Evolutionary conservation across 2,329 filamentous ascomycete genomes (phyloP).

Genomic region (Fusarium concolor): DNA sequence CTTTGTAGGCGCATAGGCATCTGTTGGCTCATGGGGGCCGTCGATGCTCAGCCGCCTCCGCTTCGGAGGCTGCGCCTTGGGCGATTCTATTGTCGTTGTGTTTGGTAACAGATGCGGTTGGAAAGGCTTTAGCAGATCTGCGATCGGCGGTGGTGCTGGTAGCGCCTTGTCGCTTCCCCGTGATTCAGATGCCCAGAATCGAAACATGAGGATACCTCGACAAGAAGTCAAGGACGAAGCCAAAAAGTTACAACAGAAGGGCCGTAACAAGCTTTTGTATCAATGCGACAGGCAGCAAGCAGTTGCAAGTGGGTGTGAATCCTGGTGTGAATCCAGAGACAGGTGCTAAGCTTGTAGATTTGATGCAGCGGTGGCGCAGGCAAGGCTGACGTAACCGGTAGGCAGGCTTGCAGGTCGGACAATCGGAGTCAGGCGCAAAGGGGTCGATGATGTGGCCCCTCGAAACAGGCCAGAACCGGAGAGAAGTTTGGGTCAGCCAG

Average conservation of each 20-base stretch:
- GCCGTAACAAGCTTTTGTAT: constrained; percentile 31
- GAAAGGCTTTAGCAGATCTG: constrained; percentile 46
- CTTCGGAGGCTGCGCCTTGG: constrained; percentile 52
- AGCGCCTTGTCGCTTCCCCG: constrained; percentile 66
- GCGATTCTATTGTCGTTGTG: constrained; percentile 42
- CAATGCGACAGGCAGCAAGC: constrained; percentile 36
- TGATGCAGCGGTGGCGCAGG: constrained; percentile 33
- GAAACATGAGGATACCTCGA: constrained; percentile 67
- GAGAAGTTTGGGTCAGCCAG: constrained; percentile 41
- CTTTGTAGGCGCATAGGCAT: constrained; percentile 53
- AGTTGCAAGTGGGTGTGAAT: constrained; percentile 17
- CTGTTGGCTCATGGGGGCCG: constrained; percentile 45
- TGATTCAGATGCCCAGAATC: constrained; percentile 69
- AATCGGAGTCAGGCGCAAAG: constrained; percentile 47
- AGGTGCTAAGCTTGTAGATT: constrained; percentile 20
- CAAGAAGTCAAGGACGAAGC: constrained; percentile 35
- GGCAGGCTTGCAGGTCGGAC: constrained; percentile 37
- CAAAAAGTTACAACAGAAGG: constrained; percentile 33
- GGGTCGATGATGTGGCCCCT: constrained; percentile 52
- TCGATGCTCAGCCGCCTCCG: constrained; percentile 54
- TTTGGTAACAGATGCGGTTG: constrained; percentile 50
- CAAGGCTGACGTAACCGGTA: constrained; percentile 51
- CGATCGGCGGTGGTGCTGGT: constrained; percentile 57
- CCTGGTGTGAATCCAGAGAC: constrained; percentile 20
- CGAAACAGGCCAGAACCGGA: constrained; percentile 45